Evolutionary conservation across 139 green algal species (phyloP).

Genomic region (Chlamydomonas sp.): DNA sequence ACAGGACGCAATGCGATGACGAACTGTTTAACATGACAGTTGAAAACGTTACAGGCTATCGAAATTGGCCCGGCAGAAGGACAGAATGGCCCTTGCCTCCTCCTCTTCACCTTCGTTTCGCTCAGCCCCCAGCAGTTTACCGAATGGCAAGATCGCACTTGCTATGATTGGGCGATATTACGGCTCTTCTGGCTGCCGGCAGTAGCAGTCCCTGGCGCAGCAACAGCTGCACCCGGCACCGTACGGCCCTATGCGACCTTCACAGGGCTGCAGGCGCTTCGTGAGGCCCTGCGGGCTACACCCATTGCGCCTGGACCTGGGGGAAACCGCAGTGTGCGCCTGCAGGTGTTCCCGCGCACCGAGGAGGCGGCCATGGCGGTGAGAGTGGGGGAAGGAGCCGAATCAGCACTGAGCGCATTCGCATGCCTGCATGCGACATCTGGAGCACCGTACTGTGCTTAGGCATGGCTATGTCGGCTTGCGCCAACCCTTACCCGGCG

Average conservation of each 20-base stretch:
- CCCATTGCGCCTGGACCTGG: background rate
- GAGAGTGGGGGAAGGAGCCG: background rate
- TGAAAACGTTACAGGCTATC: background rate
- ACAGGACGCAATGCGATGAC: too few species aligned
- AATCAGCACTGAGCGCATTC: background rate
- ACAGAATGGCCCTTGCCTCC: background rate
- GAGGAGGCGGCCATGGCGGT: background rate
- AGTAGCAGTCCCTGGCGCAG: background rate
- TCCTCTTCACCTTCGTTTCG: background rate
- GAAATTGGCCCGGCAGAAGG: background rate
- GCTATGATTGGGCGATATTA: background rate
- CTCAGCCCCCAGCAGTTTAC: background rate
- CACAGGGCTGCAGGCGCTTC: background rate
- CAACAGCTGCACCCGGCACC: background rate
- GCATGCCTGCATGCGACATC: too few species aligned
- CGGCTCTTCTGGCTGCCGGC: background rate
- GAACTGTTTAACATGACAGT: background rate
- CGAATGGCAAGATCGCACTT: background rate
- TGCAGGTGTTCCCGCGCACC: background rate
- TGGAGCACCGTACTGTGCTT: background rate
- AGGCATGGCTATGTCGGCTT: background rate
- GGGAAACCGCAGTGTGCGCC: background rate
- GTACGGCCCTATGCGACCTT: background rate
- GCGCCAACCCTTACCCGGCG: too few species aligned
- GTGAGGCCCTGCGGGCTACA: background rate